Evolutionary conservation across 1,139 yeast genomes (phyloP), one percentile per base, ranked within the genome.

Genomic region (Hansenula anomala): DNA sequence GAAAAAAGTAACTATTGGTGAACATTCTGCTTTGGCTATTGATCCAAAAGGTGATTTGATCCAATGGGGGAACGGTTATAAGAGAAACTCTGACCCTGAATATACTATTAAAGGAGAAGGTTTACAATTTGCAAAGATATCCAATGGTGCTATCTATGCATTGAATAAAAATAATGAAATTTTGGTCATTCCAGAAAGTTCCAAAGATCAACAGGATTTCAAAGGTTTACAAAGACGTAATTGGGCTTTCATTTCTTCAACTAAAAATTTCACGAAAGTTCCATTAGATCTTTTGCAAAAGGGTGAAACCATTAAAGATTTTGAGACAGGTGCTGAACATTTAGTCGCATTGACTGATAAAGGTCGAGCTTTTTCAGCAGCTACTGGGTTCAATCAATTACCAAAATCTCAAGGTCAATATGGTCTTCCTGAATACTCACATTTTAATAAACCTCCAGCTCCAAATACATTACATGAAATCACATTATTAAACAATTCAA

Each of bases 351-450:
- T 87, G 35, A 71, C 85, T 0, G 64, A 71, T 33, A 56, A 67
- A n/a, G 92, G 94, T 0, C 69, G 78, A 30, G 78, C 86, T 0
- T 84, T 72, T 49, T 68, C 86, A 1, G 70, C 80, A 9, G 72
- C 85, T 13, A 75, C 94, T 0, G 79, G 80, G 0, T 47, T 57
- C 1, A 24, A 42, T 17, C 18, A 44, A 34, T 44, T 48, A 19
- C 26, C 52, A 38, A 59, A 74, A 61, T 71, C 82, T 30, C 55
- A 56, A 48, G 97, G 97, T 7, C 97, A 90, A 61, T 86, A 73
- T 60, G 97, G 97, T 13, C 59, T 86, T 17, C 94, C 95, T 0
- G 60, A 66, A 13, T 74, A 68, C 49, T 79, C 95, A 1, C 90
- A 87, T 41, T 79, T 77, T 50, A 78, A 69, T 39, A 44, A 48